Evolutionary conservation across 768 basidiomycete genomes (phyloP).

Genomic region (Asterophora parasitica): DNA sequence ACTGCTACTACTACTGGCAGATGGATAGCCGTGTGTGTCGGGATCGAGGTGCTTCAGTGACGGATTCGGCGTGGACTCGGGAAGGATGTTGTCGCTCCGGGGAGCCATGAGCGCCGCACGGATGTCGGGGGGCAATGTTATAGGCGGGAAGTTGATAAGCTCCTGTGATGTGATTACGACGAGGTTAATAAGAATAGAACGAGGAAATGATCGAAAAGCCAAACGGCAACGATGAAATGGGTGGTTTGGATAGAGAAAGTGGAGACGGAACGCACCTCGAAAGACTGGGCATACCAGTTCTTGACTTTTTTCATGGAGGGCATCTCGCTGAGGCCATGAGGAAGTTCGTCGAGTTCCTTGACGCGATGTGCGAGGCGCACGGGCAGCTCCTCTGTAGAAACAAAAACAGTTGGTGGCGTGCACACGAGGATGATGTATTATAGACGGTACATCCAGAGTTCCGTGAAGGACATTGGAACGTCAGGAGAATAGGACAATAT

Average conservation of each 20-base stretch:
- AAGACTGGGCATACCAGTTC: conserved; percentile 98
- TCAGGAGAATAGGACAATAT: too few species aligned
- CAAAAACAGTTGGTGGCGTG: too few species aligned
- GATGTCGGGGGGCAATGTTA: conserved; percentile 63
- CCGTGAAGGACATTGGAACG: too few species aligned
- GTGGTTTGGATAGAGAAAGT: too few species aligned
- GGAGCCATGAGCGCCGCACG: conserved; percentile 58
- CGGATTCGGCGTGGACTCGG: conserved; percentile 79
- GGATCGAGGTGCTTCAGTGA: conserved; percentile 46
- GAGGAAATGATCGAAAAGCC: too few species aligned
- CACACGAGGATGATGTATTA: too few species aligned
- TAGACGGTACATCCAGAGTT: too few species aligned
- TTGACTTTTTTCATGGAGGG: conserved; percentile 90
- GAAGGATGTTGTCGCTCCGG: conserved; percentile 45
- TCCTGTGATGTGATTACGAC: conserved; percentile 66
- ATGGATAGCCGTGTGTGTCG: conserved; percentile 14
- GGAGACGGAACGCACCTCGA: conserved; percentile 64
- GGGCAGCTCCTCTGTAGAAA: conserved; percentile 59
- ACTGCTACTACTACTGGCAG: not conserved
- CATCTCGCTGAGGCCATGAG: conserved; percentile 89
- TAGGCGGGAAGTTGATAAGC: conserved; percentile 78
- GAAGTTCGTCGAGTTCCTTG: conserved; percentile 91
- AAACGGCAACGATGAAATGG: too few species aligned
- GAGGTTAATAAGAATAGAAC: not conserved
- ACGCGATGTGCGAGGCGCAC: conserved; percentile 94